Evolutionary conservation across 2,329 filamentous ascomycete species (phyloP), one percentile per base, ranked within the genome.

Genomic region (Xylaria sp.): DNA sequence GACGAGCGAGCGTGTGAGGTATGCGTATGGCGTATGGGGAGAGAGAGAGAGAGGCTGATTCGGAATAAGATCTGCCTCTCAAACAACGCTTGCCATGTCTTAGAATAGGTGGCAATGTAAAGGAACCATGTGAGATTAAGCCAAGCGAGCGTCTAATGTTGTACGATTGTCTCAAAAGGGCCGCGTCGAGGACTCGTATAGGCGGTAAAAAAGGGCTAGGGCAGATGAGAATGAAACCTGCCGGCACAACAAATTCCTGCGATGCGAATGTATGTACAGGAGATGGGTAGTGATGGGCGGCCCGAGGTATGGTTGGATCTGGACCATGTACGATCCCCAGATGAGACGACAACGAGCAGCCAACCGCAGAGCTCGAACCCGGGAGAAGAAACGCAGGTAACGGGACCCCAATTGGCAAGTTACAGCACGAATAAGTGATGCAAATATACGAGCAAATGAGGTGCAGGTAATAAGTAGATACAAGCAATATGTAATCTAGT

Each of bases 191-290:
- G 5, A 74, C 73, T 77, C 76, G 76, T 78, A 76, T 75, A 74
- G 71, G 73, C 74, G 74, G 76, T 66, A 75, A 77, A 25, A 25
- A 75, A 76, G 73, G 65, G 73, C 75, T 77, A 73, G 74, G 74
- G 73, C 74, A 76, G 76, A 65, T 76, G 72, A 75, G 39, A 78
- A 77, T 77, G 75, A 75, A 76, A 77, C 76, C 74, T 78, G 76
- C 76, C 76, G 76, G 75, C 70, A 72, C 71, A 74, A 75, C 75
- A 74, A 37, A 76, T 76, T 72, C 56, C 70, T 64, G 63, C 66
- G 69, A 69, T 63, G 65, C 52, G 52, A 37, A 69, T 60, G 65
- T 64, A 52, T 48, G 68, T 73, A 71, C 34, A n/a, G 41, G 18
- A 46, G 15, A n/a, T 18, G 4, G 71, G 75, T 66, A 71, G 72